A percentile compares a stretch with the other conserved stretches of the same genome.
phyloP scores from a whole-genome alignment of 352 stramenopile genomes.

The Phytophthora tentaculata region DNA sequence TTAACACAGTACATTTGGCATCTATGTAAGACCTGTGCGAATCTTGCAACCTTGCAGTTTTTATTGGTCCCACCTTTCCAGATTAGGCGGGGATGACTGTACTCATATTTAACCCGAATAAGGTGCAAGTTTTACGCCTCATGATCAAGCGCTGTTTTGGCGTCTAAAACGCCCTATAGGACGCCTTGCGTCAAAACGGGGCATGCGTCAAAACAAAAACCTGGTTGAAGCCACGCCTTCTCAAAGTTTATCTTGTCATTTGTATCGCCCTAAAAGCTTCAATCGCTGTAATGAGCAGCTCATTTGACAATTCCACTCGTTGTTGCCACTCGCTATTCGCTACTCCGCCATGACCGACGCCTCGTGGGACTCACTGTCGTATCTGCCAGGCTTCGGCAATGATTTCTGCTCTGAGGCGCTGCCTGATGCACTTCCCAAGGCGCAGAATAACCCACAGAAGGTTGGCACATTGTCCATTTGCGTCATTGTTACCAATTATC shows the following conservation, averaged over 20 bases:
- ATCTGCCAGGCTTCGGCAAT: slow-evolving; percentile 93
- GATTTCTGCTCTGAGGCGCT: slow-evolving; percentile 94
- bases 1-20: too few relatives aligned
- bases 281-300: slow-evolving; percentile 2
- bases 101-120: not conserved
- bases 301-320: slow-evolving; percentile 21
- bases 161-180: slow-evolving; percentile 6
- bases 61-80: too few relatives aligned
- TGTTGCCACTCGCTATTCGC: not conserved
- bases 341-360: slow-evolving; percentile 20
- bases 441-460: slow-evolving; percentile 95
- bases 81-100: too few relatives aligned
- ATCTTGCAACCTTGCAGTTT: too few relatives aligned
- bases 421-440: slow-evolving; percentile 88
- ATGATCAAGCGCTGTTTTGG: not conserved
- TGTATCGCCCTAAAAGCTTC: slow-evolving; percentile 6
- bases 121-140: not conserved
- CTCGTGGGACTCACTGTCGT: slow-evolving; percentile 74
- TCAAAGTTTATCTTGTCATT: slow-evolving; percentile 1
- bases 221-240: slow-evolving; percentile 15
- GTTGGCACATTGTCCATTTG: slow-evolving; percentile 7
- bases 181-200: slow-evolving; percentile 6
- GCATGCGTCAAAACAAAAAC: slow-evolving; percentile 14
- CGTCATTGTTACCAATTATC: not conserved
- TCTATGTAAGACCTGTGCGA: too few relatives aligned